Evolutionary conservation across 495 filamentous ascomycete genomes (phyloP).

Genomic region (Cercophora scortea): DNA sequence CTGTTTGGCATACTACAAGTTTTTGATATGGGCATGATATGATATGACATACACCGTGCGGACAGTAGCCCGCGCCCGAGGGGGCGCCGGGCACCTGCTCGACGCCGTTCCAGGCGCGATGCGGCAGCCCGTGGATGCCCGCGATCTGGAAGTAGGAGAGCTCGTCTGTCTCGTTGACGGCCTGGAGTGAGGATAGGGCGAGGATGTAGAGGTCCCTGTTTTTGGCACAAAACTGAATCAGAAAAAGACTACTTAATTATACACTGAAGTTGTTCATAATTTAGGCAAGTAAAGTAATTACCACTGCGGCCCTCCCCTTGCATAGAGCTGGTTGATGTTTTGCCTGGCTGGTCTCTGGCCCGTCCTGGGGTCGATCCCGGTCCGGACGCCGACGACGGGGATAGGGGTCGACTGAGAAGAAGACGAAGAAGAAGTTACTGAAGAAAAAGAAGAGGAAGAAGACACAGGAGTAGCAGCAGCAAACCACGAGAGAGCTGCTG

Average conservation of each 20-base stretch:
- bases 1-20: no score
- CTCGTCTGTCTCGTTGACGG: slow-evolving; percentile 29
- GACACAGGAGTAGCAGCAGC: no score
- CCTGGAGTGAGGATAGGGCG: slow-evolving; percentile 33
- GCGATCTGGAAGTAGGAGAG: slow-evolving; percentile 41
- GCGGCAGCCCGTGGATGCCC: slow-evolving; percentile 46
- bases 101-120: slow-evolving; percentile 38
- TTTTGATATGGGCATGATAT: no score
- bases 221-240: slow-evolving; percentile 10
- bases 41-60: slow-evolving; percentile 29
- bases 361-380: slow-evolving; percentile 27
- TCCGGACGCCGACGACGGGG: slow-evolving; percentile 26
- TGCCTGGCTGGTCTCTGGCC: slow-evolving; percentile 25
- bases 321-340: slow-evolving; percentile 30
- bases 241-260: no score
- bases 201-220: slow-evolving; percentile 39
- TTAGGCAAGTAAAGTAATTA: no score
- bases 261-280: slow-evolving; percentile 4
- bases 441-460: no score
- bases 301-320: slow-evolving; percentile 32
- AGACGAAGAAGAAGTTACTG: no score
- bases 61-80: slow-evolving; percentile 36
- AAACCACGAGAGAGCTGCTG: no score
- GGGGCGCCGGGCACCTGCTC: slow-evolving; percentile 24
- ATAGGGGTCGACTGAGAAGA: slow-evolving; percentile 9